Base-by-base conservation (phyloP, 2,329 filamentous ascomycete species). In the Fusarium sp. region DNA sequence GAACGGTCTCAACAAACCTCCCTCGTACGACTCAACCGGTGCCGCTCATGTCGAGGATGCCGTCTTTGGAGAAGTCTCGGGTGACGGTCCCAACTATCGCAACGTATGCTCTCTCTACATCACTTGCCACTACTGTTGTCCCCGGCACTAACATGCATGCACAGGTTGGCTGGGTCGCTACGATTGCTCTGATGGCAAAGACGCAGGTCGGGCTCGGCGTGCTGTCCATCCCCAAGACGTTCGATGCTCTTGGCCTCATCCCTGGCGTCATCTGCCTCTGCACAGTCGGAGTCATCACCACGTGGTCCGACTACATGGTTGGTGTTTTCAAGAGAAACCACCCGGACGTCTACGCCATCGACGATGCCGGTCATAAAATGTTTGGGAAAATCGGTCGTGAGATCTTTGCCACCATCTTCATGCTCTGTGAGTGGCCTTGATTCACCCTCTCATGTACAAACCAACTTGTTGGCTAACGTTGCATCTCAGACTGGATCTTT, bases 291-390 rank as follows among this genome's bases (percentile, higher is more conserved):
- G 55, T 27, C 17, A 80, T 82, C 59, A 81, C 80, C 0, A 79
- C 77, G 3, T 83, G 80, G 80, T 80, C 79, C 3, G 73, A 75
- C 48, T 81, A 79, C 57, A 78, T 81, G 21, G 72, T 83, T 10
- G 80, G 79, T 9, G 65, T 73, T n/a, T 84, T 84, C 73, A 84
- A 84, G 61, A 59, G 80, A 33, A 72, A 72, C 9, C 82, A 84
- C 61, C 77, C 76, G 3, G 75, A 79, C 33, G 78, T 84, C 2
- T 84, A 84, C 64, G 76, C 78, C 23, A 80, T 84, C 50, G 82
- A 82, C 43, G 82, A 84, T 64, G 82, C 77, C 3, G 82, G 81
- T 15, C 61, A 61, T 4, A 72, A 80, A 35, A 73, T 84, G 10
- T 79, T 82, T 59, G 82, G 82, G 10, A 75, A 69, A 5, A 49